These are phyloP conservation scores for Salvia hispanica DNA, from an alignment of 257 asterid species.

Conservation along the genomic window DNA sequence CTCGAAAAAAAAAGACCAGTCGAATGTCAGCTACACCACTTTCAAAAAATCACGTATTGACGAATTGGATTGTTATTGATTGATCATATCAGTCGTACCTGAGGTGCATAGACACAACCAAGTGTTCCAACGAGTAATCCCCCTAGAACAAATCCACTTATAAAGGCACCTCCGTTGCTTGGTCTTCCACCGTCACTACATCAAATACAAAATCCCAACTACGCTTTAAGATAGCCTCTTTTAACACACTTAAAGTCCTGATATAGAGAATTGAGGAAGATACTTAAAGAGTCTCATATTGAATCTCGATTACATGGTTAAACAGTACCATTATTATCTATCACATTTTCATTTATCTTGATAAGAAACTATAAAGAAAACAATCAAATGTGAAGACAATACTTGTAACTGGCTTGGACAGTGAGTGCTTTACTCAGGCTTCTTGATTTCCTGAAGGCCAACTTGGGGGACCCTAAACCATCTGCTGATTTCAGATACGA, in stretches of 20 bases:
- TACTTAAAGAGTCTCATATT: no score
- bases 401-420: conserved; percentile 68
- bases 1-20: conserved; percentile 4
- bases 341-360: not conserved
- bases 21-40: not conserved
- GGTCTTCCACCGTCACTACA: conserved; percentile 62
- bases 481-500: conserved; percentile 46
- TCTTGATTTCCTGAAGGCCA: conserved; percentile 52
- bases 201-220: conserved; percentile 24
- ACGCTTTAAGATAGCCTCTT: conserved; percentile 22
- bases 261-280: no score
- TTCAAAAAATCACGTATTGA: conserved; percentile 2
- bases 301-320: no score
- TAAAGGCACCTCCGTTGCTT: conserved; percentile 47
- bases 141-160: conserved; percentile 83
- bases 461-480: conserved; percentile 44
- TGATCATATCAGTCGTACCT: conserved; percentile 48
- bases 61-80: conserved; percentile 1
- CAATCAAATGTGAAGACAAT: conserved; percentile 16
- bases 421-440: conserved; percentile 45
- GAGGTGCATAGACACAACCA: conserved; percentile 83
- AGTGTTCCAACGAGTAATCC: conserved; percentile 76
- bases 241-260: no score
- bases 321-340: not conserved
- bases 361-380: not conserved